Evolutionary conservation across 164 flowering plant species (phyloP).

Genomic region (Amborella trichopoda): DNA sequence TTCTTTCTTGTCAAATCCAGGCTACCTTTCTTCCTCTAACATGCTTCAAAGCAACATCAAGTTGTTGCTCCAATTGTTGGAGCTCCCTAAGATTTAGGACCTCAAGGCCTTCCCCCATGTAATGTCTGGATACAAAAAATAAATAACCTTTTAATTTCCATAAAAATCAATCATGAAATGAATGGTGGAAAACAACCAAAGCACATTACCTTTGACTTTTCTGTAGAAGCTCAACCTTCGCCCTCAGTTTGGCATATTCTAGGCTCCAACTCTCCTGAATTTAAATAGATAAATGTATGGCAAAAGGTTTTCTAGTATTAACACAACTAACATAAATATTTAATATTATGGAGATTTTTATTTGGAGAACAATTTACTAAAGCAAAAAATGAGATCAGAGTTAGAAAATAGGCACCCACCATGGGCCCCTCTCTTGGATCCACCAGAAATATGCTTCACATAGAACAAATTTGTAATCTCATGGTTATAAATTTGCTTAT

Average conservation of each 20-base stretch:
- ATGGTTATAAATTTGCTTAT: too few species aligned
- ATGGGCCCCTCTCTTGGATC: too few species aligned
- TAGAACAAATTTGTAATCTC: too few species aligned
- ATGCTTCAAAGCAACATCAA: constrained; percentile 55
- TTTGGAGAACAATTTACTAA: neutral
- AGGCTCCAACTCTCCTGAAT: constrained; percentile 33
- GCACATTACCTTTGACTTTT: constrained; percentile 43
- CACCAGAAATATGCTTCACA: too few species aligned
- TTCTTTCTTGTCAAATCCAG: neutral
- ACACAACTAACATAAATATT: neutral
- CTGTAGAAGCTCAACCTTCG: constrained; percentile 46
- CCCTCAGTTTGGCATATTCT: constrained; percentile 44
- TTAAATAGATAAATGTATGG: neutral
- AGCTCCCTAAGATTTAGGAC: constrained; percentile 53
- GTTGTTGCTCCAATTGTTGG: constrained; percentile 70
- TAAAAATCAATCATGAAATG: neutral
- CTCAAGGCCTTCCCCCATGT: constrained; percentile 55
- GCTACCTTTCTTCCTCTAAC: constrained; percentile 56
- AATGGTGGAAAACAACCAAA: neutral
- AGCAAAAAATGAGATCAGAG: neutral
- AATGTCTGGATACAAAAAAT: constrained; percentile 29
- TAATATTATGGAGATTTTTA: neutral
- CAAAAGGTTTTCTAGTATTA: neutral
- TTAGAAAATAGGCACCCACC: neutral
- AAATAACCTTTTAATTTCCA: neutral